Evolutionary conservation across 2,329 filamentous ascomycete genomes (phyloP).

Genomic region (Cryphonectria nitschkei): DNA sequence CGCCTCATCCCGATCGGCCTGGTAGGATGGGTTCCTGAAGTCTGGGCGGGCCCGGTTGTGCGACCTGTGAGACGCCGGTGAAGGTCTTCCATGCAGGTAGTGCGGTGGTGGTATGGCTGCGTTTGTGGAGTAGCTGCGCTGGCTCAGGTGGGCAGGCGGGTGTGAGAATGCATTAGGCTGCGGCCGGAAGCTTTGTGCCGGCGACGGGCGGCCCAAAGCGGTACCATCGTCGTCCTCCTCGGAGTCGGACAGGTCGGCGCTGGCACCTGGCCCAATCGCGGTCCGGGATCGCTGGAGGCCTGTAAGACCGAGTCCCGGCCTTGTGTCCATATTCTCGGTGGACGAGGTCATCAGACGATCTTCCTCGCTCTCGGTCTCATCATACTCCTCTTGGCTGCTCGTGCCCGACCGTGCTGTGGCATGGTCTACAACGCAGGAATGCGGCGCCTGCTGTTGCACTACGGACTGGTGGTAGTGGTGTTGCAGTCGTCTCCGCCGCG

Average conservation of each 20-base stretch:
- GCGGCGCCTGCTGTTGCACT: conserved; percentile 40
- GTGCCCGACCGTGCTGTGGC: conserved; percentile 48
- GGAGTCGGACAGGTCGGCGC: conserved; percentile 42
- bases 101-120: conserved; percentile 48
- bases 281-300: conserved; percentile 40
- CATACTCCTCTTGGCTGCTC: conserved; percentile 93
- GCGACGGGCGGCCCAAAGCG: conserved; percentile 68
- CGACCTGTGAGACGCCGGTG: conserved; percentile 51
- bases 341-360: conserved; percentile 68
- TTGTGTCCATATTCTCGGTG: conserved; percentile 52
- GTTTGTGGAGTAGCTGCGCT: conserved; percentile 54
- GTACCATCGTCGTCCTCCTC: conserved; percentile 77
- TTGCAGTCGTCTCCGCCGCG: conserved; percentile 59
- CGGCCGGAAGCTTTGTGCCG: conserved; percentile 70
- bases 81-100: conserved; percentile 40
- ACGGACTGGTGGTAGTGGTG: conserved; percentile 44
- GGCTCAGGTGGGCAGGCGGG: conserved; percentile 61
- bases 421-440: conserved; percentile 43
- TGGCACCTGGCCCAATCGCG: conserved; percentile 43
- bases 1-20: conserved; percentile 90
- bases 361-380: conserved; percentile 89
- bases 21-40: conserved; percentile 74
- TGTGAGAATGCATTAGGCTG: conserved; percentile 93
- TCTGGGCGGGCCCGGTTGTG: conserved; percentile 56
- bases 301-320: conserved; percentile 20